Evolutionary conservation across 495 filamentous ascomycete genomes (phyloP).

Genomic region (Aspergillus haitiensis): DNA sequence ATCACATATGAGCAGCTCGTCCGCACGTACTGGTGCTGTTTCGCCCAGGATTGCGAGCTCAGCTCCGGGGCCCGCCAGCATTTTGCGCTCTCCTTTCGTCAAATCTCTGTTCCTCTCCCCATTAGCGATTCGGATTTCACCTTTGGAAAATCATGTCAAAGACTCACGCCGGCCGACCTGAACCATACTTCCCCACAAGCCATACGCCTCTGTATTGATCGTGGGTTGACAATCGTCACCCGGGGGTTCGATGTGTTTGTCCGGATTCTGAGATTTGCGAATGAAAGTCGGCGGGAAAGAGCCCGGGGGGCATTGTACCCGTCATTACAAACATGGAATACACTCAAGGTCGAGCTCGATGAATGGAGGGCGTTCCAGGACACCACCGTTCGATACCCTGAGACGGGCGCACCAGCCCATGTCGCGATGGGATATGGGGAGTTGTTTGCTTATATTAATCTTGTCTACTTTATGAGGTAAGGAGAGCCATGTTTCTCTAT

Average conservation of each 20-base stretch:
- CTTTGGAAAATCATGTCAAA: slow-evolving; percentile 31
- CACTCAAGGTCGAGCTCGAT: slow-evolving; percentile 40
- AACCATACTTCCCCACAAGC: slow-evolving; percentile 26
- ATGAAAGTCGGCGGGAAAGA: slow-evolving; percentile 41
- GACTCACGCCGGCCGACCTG: slow-evolving; percentile 43
- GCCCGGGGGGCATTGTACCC: slow-evolving; percentile 24
- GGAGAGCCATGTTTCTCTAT: background rate
- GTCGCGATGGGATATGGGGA: slow-evolving; percentile 46
- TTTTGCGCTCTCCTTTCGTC: slow-evolving; percentile 45
- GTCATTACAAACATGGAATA: slow-evolving; percentile 31
- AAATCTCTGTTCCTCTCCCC: slow-evolving; percentile 45
- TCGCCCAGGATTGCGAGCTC: slow-evolving; percentile 48
- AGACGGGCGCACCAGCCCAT: slow-evolving; percentile 42
- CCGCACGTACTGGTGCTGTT: slow-evolving; percentile 48
- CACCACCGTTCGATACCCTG: slow-evolving; percentile 39
- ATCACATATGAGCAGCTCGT: slow-evolving; percentile 48
- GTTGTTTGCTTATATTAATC: slow-evolving; percentile 47
- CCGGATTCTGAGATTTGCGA: slow-evolving; percentile 45
- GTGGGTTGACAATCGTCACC: slow-evolving; percentile 42
- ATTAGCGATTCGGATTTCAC: slow-evolving; percentile 46
- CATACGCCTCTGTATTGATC: slow-evolving; percentile 36
- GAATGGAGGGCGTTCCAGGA: slow-evolving; percentile 47
- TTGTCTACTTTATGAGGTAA: slow-evolving; percentile 49
- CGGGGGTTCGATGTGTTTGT: slow-evolving; percentile 49
- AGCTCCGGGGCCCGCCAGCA: slow-evolving; percentile 48